Evolutionary conservation across 2,329 filamentous ascomycete species (phyloP).

Genomic region (Paraconiothyrium sp.): DNA sequence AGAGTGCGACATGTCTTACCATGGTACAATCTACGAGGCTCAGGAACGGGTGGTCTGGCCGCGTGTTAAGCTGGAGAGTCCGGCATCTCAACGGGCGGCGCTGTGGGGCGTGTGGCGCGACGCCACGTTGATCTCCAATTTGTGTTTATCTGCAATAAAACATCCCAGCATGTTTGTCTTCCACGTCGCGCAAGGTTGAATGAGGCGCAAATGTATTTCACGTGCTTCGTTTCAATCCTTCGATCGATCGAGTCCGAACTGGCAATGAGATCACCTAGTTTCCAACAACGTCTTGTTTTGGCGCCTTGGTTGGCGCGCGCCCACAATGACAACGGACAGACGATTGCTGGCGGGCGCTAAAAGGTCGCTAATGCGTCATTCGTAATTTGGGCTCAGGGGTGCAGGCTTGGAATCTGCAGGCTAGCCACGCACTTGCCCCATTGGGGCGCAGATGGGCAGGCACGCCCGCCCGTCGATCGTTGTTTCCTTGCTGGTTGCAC

Average conservation of each 20-base stretch:
- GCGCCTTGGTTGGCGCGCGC: not conserved
- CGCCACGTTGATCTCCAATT: not conserved
- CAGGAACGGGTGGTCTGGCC: constrained; percentile 2
- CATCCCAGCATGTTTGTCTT: not conserved
- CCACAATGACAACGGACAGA: not conserved
- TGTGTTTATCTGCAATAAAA: not conserved
- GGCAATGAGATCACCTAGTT: not conserved
- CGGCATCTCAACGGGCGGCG: constrained; percentile 1
- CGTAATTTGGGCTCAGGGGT: constrained; percentile 21
- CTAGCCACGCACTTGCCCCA: constrained; percentile 8
- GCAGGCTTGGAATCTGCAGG: constrained; percentile 11
- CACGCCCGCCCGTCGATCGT: constrained; percentile 20
- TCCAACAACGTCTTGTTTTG: not conserved
- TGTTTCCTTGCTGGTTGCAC: constrained; percentile 28
- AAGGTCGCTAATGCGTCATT: constrained; percentile 16
- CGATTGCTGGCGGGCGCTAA: not conserved
- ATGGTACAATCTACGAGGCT: not conserved
- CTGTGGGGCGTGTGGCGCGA: constrained; percentile 6
- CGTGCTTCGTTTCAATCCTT: too few relatives aligned
- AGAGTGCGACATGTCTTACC: not conserved
- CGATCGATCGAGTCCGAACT: not conserved
- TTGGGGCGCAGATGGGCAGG: constrained; percentile 18
- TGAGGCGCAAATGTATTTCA: too few relatives aligned
- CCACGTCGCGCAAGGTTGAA: not conserved
- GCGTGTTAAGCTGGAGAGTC: not conserved